phyloP scores from a whole-genome alignment of 2,329 filamentous ascomycete genomes.

The Colletotrichum phormii region DNA sequence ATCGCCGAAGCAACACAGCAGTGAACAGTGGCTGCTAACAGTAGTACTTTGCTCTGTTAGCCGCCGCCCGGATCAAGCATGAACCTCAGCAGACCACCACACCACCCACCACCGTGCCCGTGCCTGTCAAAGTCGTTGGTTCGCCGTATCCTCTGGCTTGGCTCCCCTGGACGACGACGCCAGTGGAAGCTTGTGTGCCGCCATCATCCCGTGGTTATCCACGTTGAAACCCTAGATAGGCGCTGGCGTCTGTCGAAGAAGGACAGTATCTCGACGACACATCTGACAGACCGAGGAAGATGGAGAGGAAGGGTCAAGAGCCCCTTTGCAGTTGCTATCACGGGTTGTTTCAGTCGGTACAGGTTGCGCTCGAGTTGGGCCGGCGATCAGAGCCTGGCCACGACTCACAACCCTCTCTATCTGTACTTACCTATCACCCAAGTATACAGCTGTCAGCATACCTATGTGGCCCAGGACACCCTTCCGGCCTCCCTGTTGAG shows the following conservation, averaged over 20 bases:
- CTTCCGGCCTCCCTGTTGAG: constrained; percentile 23
- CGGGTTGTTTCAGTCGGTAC: neutral
- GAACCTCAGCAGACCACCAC: neutral
- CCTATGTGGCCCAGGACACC: constrained; percentile 2
- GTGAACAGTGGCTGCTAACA: neutral
- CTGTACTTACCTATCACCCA: too few species aligned
- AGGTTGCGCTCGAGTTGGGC: constrained; percentile 11
- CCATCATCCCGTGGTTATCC: constrained; percentile 3
- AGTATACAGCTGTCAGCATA: too few species aligned
- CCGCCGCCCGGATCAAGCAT: constrained; percentile 3
- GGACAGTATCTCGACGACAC: constrained; percentile 18
- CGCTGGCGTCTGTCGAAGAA: constrained; percentile 7
- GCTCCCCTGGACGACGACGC: neutral
- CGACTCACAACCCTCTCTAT: neutral
- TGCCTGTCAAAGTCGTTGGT: neutral
- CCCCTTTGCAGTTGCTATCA: neutral
- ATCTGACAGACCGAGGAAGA: neutral
- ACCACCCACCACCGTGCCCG: neutral
- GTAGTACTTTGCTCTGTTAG: constrained; percentile 18
- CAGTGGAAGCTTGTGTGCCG: constrained; percentile 10
- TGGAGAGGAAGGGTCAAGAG: neutral
- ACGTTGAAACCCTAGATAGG: constrained; percentile 19
- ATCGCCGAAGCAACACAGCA: too few species aligned
- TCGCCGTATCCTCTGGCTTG: neutral
- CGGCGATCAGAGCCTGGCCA: neutral